Evolutionary conservation across 164 flowering plant species (phyloP).

Genomic region (Vitis riparia): DNA sequence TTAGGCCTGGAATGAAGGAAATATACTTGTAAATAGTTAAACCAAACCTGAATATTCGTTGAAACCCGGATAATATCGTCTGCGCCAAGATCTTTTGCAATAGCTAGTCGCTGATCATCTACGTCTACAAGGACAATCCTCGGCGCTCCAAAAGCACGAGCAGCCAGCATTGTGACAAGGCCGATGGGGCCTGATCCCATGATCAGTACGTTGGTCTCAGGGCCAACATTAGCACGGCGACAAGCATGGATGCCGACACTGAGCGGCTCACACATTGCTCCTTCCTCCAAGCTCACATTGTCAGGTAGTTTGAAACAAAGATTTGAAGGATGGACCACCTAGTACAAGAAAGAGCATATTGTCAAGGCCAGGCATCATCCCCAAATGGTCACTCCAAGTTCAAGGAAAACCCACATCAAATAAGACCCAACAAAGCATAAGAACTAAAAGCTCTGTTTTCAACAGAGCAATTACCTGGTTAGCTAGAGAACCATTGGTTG

Average conservation of each 20-base stretch:
- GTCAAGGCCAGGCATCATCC: too few relatives aligned
- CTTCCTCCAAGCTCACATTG: slow-evolving; percentile 85
- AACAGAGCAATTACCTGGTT: slow-evolving; percentile 44
- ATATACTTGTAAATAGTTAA: not conserved
- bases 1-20: too few relatives aligned
- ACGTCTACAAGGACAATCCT: slow-evolving; percentile 65
- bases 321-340: slow-evolving; percentile 82
- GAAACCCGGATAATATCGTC: slow-evolving; percentile 61
- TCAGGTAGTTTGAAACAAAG: slow-evolving; percentile 78
- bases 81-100: slow-evolving; percentile 73
- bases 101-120: slow-evolving; percentile 60
- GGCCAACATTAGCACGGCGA: slow-evolving; percentile 62
- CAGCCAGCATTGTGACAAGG: slow-evolving; percentile 65
- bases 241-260: slow-evolving; percentile 89
- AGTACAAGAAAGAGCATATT: slow-evolving; percentile 1
- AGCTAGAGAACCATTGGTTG: slow-evolving; percentile 78
- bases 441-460: too few relatives aligned
- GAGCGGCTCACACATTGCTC: slow-evolving; percentile 90
- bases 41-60: slow-evolving; percentile 47
- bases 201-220: slow-evolving; percentile 66
- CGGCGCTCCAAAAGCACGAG: slow-evolving; percentile 81
- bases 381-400: too few relatives aligned
- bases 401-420: too few relatives aligned
- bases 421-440: too few relatives aligned
- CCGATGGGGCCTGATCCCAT: slow-evolving; percentile 90